Evolutionary conservation across 192 early-diverging fungal species (phyloP), one percentile per base, ranked within the genome.

Genomic region (Phycomyces blakesleeanus): DNA sequence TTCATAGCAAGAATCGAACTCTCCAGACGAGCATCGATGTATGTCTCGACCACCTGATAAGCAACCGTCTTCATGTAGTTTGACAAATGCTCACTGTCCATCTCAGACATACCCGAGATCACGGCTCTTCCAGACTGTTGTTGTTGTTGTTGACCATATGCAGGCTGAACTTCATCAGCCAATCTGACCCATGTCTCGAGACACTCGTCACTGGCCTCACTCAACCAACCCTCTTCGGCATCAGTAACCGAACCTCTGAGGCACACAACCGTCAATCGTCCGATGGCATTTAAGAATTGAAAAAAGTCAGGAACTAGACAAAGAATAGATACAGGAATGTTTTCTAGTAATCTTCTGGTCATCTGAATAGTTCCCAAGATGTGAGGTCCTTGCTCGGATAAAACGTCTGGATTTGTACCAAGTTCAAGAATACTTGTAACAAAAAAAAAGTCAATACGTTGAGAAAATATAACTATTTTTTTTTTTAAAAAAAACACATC

Each of bases 181-280:
- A 89, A 70, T 21, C 71, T 76, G 0, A 85, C 79, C 87, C 87
- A 89, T 0, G 81, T 77, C 22, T 75, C 79, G 11, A 89, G 64
- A 15, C 82, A 78, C 29, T 87, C 83, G 51, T 89, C 87, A 39
- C 81, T 80, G 0, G 83, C 83, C 21, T 85, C 87, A 42, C 72
- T 72, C 37, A 75, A 75, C 65, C 85, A 82, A 37, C 69, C 79
- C 41, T 83, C 81, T 57, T 76, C 78, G 5, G 68, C 64, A 26
- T 77, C 68, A 0, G 20, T 52, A 2, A 72, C 66, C 20, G 72
- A 62, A 25, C 59, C 72, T 25, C 66, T 60, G 25, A 85, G 57
- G 60, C 84, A 85, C n/a, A 69, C 72, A 1, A 84, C 68, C 2
- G 82, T 85, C 38, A 90, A 34, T 7, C 79, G 52, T 7, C 79